phyloP scores from a whole-genome alignment of 2,329 filamentous ascomycete genomes.

The Fusarium sp. region DNA sequence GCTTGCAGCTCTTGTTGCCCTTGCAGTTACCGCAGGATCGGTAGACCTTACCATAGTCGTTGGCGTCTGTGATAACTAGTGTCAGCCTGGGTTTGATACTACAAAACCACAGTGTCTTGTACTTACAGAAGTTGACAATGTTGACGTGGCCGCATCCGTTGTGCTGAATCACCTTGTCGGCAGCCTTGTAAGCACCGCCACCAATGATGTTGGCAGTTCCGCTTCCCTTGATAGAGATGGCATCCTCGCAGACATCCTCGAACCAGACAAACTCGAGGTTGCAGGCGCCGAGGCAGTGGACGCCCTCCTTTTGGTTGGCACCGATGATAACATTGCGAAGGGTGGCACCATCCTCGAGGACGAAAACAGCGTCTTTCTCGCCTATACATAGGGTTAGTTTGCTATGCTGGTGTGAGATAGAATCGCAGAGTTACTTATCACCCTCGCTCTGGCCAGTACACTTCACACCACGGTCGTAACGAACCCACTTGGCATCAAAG shows the following conservation, averaged over 20 bases:
- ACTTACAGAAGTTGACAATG: conserved; percentile 48
- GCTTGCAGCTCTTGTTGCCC: conserved; percentile 48
- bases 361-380: conserved; percentile 54
- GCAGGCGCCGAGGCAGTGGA: conserved; percentile 58
- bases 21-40: conserved; percentile 45
- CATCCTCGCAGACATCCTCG: conserved; percentile 57
- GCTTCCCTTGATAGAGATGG: conserved; percentile 38
- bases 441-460: conserved; percentile 59
- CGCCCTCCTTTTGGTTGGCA: conserved; percentile 57
- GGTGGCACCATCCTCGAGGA: conserved; percentile 55
- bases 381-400: background rate
- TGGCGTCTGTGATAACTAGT: conserved; percentile 42
- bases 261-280: conserved; percentile 62
- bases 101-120: background rate
- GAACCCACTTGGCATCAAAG: conserved; percentile 50
- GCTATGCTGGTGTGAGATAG: rapidly evolving
- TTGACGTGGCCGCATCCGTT: conserved; percentile 59
- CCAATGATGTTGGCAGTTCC: conserved; percentile 54
- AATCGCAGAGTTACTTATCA: conserved; percentile 40
- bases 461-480: conserved; percentile 54
- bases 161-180: conserved; percentile 61
- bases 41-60: conserved; percentile 59
- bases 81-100: background rate
- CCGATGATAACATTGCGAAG: conserved; percentile 60
- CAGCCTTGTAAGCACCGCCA: conserved; percentile 57